phyloP scores from a whole-genome alignment of 2,329 filamentous ascomycete species.

The Pseudopyricularia cyperi region DNA sequence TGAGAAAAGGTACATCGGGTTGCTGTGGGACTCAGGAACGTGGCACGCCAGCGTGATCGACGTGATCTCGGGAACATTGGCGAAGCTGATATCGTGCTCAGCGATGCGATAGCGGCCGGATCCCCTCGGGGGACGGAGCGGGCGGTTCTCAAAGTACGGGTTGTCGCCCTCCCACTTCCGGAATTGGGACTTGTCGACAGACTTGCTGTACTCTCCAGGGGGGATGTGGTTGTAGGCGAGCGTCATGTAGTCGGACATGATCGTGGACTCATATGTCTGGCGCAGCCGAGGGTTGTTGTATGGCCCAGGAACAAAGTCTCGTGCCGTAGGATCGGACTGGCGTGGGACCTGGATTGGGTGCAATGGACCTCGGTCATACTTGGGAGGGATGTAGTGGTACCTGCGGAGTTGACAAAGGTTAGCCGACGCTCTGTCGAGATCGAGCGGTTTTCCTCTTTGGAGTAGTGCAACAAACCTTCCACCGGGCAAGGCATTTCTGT shows the following conservation, averaged over 20 bases:
- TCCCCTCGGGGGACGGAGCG: conserved; percentile 72
- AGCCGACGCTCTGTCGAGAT: background rate
- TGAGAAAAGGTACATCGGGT: conserved; percentile 66
- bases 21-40: conserved; percentile 55
- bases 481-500: conserved; percentile 22
- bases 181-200: conserved; percentile 21
- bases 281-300: conserved; percentile 79
- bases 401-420: conserved; percentile 28
- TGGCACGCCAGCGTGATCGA: conserved; percentile 70
- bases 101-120: conserved; percentile 57
- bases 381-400: conserved; percentile 90
- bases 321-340: conserved; percentile 73
- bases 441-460: background rate
- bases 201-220: conserved; percentile 51
- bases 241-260: conserved; percentile 78
- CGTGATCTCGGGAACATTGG: conserved; percentile 71
- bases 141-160: conserved; percentile 88
- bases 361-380: conserved; percentile 86
- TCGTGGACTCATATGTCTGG: conserved; percentile 79
- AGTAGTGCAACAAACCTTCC: conserved; percentile 25
- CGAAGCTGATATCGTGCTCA: conserved; percentile 64
- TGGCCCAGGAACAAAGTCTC: conserved; percentile 79
- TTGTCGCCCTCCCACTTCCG: conserved; percentile 81
- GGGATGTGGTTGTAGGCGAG: conserved; percentile 78
- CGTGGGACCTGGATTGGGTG: conserved; percentile 87